A percentile compares a stretch with the other conserved stretches of the same genome.
Evolutionary conservation across 2,329 filamentous ascomycete species (phyloP).

Genomic region (Monilinia vaccinii-corymbosi): DNA sequence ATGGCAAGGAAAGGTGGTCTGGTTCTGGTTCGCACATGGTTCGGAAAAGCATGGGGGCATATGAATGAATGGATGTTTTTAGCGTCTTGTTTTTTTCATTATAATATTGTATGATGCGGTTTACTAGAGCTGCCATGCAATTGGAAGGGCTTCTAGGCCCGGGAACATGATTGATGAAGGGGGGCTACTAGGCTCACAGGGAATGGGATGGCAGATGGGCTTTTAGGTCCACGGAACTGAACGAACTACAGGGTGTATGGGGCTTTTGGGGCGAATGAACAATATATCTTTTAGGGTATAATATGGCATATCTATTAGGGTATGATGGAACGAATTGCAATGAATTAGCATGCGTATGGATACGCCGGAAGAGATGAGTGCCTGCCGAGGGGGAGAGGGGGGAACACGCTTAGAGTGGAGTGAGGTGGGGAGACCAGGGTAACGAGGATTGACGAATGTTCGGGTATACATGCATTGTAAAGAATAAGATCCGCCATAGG

Average conservation of each 20-base stretch:
- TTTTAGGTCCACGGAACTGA: not conserved
- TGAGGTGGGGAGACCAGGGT: not conserved
- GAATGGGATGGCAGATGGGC: not conserved
- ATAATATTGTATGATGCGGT: not conserved
- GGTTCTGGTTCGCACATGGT: slow-evolving; percentile 1
- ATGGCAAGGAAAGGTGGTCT: not conserved
- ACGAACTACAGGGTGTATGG: not conserved
- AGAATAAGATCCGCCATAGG: not conserved
- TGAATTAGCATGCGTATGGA: slow-evolving; percentile 5
- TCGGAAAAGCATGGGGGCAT: slow-evolving; percentile 1
- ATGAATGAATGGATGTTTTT: slow-evolving; percentile 7
- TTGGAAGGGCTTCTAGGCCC: slow-evolving; percentile 3
- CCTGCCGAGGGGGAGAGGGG: not conserved
- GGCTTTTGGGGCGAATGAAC: not conserved
- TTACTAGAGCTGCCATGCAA: slow-evolving; percentile 6
- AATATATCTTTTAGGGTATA: slow-evolving; percentile 1
- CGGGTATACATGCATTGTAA: not conserved
- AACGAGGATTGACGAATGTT: not conserved
- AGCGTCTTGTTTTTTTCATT: slow-evolving; percentile 3
- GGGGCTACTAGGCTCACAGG: slow-evolving; percentile 4
- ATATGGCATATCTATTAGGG: not conserved
- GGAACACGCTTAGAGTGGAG: not conserved
- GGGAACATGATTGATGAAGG: not conserved
- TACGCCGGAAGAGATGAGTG: slow-evolving; percentile 1
- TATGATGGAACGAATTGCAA: not conserved